Evolutionary conservation across 169 alveolate genomes (phyloP).

Genomic region (Cyclospora cayetanensis): DNA sequence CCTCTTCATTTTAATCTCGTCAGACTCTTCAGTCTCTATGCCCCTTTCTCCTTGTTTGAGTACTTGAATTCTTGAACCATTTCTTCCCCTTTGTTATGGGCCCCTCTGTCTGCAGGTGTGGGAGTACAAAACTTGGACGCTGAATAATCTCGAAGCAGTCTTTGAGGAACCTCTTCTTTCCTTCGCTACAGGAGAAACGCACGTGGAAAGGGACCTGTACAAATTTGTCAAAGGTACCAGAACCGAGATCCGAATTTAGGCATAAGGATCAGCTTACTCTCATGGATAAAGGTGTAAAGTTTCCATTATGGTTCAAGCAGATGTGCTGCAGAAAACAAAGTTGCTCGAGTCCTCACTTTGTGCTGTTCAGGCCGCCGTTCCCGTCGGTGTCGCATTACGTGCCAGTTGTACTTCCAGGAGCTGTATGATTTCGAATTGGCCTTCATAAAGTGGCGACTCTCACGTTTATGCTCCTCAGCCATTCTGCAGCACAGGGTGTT

Average conservation of each 20-base stretch:
- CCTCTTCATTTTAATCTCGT: neutral
- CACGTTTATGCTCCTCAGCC: neutral
- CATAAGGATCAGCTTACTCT: neutral
- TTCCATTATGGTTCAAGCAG: neutral
- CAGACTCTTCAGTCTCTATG: neutral
- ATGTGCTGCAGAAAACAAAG: neutral
- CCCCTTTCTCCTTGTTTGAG: neutral
- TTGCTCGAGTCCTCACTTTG: neutral
- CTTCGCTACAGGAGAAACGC: slow-evolving; percentile 61
- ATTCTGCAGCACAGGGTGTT: slow-evolving; percentile 5
- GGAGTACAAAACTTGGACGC: slow-evolving; percentile 49
- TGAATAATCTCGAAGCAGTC: slow-evolving; percentile 53
- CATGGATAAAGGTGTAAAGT: neutral
- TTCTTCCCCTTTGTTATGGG: neutral
- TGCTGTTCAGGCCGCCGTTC: slow-evolving; percentile 45
- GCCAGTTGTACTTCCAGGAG: slow-evolving; percentile 69
- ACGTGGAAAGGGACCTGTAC: slow-evolving; percentile 64
- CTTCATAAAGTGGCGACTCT: slow-evolving; percentile 47
- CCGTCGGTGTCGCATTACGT: slow-evolving; percentile 48
- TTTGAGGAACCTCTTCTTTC: slow-evolving; percentile 59
- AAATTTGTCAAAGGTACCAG: slow-evolving; percentile 65
- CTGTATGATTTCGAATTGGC: slow-evolving; percentile 68
- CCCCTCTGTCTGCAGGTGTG: slow-evolving; percentile 56
- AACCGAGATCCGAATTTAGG: neutral
- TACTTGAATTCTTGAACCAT: neutral